Base-by-base conservation (phyloP, 2,329 filamentous ascomycete genomes). In the Chaetomiaceae sp. region DNA sequence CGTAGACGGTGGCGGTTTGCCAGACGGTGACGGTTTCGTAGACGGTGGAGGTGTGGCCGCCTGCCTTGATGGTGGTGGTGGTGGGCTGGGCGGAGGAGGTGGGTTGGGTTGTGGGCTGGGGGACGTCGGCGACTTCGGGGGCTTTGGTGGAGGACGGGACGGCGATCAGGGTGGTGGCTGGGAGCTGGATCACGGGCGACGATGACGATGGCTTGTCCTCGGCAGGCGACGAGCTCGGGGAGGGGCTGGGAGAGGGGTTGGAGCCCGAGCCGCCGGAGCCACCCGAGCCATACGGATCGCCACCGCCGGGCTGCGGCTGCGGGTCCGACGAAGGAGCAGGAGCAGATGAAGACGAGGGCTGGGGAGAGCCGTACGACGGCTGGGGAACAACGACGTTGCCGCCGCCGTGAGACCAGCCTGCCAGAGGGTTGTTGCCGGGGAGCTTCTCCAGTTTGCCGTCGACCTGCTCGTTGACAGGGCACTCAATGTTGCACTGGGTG, bases 371-470 rank as follows among this genome's bases (percentile, higher is more conserved):
- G 9, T 31, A 12, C n/a, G n/a, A n/a, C 17, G 51, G 29, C 25
- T 25, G 36, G 20, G 54, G 50, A 51, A 42, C 53, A 46, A 46
- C 47, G 27, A 53, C 29, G 19, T 48, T 42, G 37, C 54, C 56
- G 27, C 48, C 51, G 6, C 59, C 54, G 22, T 72, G 73, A 25
- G 67, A 62, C 73, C 76, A 85, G 42, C 78, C 76, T 34, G 72
- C 72, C n/a, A 83, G 64, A 3, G 75, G 72, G 69, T 80, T 80
- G 66, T 75, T 71, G 25, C 83, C 81, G 2, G 83, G 81, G 15
- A 86, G 75, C 15, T 66, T 65, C 15, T 65, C 62, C 58, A 85
- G 59, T 25, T 68, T 66, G 17, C 75, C 75, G 12, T 64, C 65
- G 33, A 78, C 67, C 25, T 69, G 59, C 61, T 80, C 79, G 25